Conservation (phyloP, 345 rosid species). For the Salix dunnii region DNA sequence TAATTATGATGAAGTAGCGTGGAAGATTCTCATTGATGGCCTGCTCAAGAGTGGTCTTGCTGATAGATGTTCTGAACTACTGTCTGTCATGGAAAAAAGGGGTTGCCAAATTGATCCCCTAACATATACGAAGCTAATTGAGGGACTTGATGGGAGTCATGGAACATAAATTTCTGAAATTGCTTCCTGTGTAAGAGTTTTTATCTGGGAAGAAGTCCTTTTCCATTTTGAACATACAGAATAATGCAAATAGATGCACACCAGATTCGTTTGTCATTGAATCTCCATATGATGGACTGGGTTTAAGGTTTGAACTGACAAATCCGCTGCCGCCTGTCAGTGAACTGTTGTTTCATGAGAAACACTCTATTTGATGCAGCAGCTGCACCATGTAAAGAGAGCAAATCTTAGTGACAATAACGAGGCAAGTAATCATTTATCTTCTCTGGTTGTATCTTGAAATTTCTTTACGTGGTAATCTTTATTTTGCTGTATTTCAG, state of each 20-base stretch:
- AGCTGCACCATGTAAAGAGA: not conserved
- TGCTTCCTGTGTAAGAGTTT: not conserved
- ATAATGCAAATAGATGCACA: not conserved
- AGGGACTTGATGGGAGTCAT: slow-evolving; percentile 46
- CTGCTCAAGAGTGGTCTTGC: slow-evolving; percentile 54
- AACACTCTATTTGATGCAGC: not conserved
- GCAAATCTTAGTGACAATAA: not conserved
- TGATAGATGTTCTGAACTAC: slow-evolving; percentile 58
- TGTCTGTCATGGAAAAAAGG: slow-evolving; percentile 56
- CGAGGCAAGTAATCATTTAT: not conserved
- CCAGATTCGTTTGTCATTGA: not conserved
- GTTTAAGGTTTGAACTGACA: not conserved
- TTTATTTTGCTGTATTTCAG: too few species aligned
- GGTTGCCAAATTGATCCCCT: slow-evolving; percentile 57
- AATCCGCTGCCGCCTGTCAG: not conserved
- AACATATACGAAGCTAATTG: slow-evolving; percentile 57
- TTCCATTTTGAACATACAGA: not conserved
- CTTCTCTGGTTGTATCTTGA: not conserved
- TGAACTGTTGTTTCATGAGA: not conserved
- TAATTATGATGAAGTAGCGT: slow-evolving; percentile 72
- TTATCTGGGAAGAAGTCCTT: not conserved
- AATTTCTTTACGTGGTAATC: not conserved
- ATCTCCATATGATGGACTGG: not conserved
- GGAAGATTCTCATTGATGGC: slow-evolving; percentile 83
- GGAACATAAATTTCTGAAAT: not conserved